Evolutionary conservation across 768 basidiomycete species (phyloP).

Genomic region (Butyriboletus loyo): DNA sequence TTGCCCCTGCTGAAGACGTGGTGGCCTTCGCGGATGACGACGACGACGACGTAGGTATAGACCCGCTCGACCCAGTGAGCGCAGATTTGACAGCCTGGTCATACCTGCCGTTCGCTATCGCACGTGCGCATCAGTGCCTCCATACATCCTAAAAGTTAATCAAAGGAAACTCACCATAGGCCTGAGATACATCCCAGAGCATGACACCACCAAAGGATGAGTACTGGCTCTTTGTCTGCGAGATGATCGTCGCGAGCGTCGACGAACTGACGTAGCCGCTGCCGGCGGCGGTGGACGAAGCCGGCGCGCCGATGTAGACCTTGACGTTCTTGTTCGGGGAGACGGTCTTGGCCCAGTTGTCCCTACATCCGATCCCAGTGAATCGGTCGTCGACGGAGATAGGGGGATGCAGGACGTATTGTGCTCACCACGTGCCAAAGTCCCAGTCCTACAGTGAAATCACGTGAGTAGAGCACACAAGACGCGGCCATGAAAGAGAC

Average conservation of each 20-base stretch:
- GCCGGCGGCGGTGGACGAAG: conserved; percentile 37
- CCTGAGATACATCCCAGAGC: conserved; percentile 46
- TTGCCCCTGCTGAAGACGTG: neutral
- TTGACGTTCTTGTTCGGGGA: conserved; percentile 47
- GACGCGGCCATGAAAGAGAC: neutral
- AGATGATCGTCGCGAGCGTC: conserved; percentile 32
- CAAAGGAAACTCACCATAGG: conserved; percentile 32
- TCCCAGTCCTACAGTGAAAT: conserved; percentile 41
- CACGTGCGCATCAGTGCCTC: neutral
- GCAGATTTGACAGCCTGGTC: conserved; percentile 43
- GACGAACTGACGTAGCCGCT: conserved; percentile 40
- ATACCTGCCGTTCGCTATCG: conserved; percentile 41
- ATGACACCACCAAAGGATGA: conserved; percentile 46
- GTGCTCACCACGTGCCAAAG: conserved; percentile 37
- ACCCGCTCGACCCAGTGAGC: conserved; percentile 22
- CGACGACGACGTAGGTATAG: conserved; percentile 1
- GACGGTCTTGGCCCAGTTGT: conserved; percentile 42
- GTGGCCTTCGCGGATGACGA: neutral
- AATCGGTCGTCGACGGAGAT: neutral
- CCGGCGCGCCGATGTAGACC: conserved; percentile 48
- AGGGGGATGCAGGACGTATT: neutral
- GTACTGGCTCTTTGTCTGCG: conserved; percentile 34
- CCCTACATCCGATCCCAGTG: conserved; percentile 28
- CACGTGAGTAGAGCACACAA: neutral
- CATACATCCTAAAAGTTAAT: neutral